A percentile compares a stretch with the other conserved stretches of the same genome.
phyloP scores from a whole-genome alignment of 345 rosid species.

The Syzygium aqueum region DNA sequence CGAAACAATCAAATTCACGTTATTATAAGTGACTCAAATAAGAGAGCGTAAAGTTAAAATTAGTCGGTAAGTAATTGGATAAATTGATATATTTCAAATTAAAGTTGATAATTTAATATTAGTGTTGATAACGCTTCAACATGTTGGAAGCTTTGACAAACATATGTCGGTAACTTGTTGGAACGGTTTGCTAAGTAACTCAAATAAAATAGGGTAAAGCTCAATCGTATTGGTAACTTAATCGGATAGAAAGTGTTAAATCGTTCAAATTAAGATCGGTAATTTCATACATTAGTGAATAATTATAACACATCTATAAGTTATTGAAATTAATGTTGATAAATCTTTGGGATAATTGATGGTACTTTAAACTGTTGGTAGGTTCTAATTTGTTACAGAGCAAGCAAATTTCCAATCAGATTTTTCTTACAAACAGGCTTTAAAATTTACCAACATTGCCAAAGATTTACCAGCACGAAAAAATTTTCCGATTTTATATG shows the following conservation, averaged over 20 bases:
- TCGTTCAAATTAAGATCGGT: background rate
- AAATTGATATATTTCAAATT: background rate
- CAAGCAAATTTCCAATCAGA: background rate
- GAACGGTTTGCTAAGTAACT: background rate
- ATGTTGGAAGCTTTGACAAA: background rate
- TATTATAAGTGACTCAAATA: background rate
- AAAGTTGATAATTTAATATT: background rate
- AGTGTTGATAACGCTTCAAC: background rate
- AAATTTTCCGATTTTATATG: background rate
- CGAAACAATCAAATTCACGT: background rate
- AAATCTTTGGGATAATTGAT: background rate
- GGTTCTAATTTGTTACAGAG: background rate
- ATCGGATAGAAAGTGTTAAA: background rate
- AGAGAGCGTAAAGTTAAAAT: background rate
- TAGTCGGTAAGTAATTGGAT: background rate
- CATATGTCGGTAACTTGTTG: background rate
- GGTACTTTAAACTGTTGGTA: background rate
- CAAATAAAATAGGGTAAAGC: background rate
- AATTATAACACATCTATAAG: background rate
- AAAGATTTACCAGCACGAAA: background rate
- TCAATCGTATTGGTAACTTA: background rate
- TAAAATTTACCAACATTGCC: background rate
- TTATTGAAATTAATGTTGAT: background rate
- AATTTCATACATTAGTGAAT: background rate
- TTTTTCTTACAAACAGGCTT: background rate